Evolutionary conservation across 2,329 filamentous ascomycete genomes (phyloP).

Genomic region (Corynespora cassiicola): DNA sequence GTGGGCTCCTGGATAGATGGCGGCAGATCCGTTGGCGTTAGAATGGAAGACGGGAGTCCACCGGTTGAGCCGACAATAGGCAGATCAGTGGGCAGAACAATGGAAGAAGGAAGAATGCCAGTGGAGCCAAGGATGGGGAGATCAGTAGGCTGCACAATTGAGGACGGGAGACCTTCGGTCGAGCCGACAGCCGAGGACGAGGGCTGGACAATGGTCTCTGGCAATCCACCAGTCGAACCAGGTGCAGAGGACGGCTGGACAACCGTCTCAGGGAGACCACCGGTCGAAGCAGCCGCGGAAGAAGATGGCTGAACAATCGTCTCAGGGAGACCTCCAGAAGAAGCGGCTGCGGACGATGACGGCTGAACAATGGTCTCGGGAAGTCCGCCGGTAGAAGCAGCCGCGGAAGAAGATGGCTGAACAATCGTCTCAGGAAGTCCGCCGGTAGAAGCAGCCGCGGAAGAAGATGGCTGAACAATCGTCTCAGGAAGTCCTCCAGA

Average conservation of each 20-base stretch:
- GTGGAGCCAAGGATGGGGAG: slow-evolving; percentile 16
- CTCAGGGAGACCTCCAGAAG: slow-evolving; percentile 4
- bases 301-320: slow-evolving; percentile 1
- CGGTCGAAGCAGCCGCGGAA: slow-evolving; percentile 16
- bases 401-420: slow-evolving; percentile 21
- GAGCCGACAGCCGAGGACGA: slow-evolving; percentile 9
- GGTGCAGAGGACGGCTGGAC: slow-evolving; percentile 16
- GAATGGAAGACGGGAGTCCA: no score
- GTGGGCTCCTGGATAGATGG: no score
- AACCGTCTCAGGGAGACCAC: slow-evolving; percentile 22
- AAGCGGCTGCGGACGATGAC: background rate
- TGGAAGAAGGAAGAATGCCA: slow-evolving; percentile 27
- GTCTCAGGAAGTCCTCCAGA: slow-evolving; percentile 10
- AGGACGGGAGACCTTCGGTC: slow-evolving; percentile 26
- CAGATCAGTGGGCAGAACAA: slow-evolving; percentile 26
- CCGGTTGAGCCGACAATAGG: slow-evolving; percentile 4
- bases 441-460: slow-evolving; percentile 18
- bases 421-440: slow-evolving; percentile 22
- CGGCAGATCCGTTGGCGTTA: no score
- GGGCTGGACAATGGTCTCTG: background rate
- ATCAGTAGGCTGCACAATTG: no score
- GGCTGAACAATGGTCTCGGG: slow-evolving; percentile 4
- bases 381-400: slow-evolving; percentile 20
- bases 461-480: slow-evolving; percentile 14
- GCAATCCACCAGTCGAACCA: slow-evolving; percentile 4